Evolutionary conservation across 306 rosid genomes (phyloP).

Genomic region (Abrus pulchellus): DNA sequence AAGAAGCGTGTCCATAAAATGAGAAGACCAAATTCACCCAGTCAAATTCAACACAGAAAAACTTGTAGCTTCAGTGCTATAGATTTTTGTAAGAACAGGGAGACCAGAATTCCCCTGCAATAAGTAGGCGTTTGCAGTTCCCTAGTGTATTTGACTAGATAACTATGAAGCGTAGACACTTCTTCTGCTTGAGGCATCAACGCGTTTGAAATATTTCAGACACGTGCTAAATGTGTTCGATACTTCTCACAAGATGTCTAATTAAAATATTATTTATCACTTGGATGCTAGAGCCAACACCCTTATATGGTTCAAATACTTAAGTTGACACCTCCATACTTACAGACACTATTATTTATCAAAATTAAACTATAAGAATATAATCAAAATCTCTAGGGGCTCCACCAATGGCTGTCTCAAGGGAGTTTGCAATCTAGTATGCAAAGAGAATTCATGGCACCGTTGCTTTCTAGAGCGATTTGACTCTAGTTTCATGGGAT

Average conservation of each 20-base stretch:
- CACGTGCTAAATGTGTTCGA: background rate
- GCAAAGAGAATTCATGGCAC: too few species aligned
- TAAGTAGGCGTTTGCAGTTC: conserved; percentile 13
- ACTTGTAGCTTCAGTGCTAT: conserved; percentile 19
- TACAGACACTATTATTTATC: background rate
- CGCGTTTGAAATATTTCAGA: background rate
- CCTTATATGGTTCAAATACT: too few species aligned
- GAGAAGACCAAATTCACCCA: conserved; percentile 24
- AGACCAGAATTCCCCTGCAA: conserved; percentile 9
- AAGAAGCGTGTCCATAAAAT: conserved; percentile 40
- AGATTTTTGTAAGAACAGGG: background rate
- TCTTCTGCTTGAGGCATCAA: background rate
- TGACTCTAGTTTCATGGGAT: conserved; percentile 29
- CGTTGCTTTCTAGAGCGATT: conserved; percentile 27
- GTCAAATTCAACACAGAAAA: conserved; percentile 23
- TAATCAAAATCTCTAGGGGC: too few species aligned
- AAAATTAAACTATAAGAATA: too few species aligned
- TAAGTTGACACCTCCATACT: background rate
- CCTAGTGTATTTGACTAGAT: conserved; percentile 31
- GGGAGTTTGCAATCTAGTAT: too few species aligned
- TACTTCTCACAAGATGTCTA: background rate
- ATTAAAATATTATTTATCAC: conserved; percentile 13
- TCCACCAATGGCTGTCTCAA: too few species aligned
- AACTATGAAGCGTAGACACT: background rate
- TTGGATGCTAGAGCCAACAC: too few species aligned